phyloP scores from a whole-genome alignment of 805 yeast species.

The Yarrowia sp. region DNA sequence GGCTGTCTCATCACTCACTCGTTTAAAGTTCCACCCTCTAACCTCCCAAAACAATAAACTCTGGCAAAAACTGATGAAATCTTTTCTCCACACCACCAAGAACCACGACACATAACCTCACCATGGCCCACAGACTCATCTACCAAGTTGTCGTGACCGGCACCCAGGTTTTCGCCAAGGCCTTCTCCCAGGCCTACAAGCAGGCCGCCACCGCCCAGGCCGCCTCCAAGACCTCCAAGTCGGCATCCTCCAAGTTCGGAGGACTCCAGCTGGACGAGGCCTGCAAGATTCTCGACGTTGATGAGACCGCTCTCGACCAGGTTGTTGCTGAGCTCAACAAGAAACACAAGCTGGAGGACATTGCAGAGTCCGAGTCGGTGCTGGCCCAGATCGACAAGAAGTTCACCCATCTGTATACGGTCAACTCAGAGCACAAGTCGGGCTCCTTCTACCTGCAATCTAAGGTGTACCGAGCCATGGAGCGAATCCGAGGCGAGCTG shows the following conservation, averaged over 20 bases:
- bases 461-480: conserved; percentile 92
- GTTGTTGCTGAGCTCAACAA: conserved; percentile 10
- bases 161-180: conserved; percentile 91
- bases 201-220: conserved; percentile 93
- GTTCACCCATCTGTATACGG: conserved; percentile 78
- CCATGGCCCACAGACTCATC: conserved; percentile 81
- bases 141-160: conserved; percentile 91
- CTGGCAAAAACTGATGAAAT: background rate
- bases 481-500: conserved; percentile 76
- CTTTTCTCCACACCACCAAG: conserved; percentile 12
- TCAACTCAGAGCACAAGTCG: conserved; percentile 91
- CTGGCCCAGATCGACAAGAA: conserved; percentile 58
- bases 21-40: background rate
- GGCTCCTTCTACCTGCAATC: conserved; percentile 92
- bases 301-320: conserved; percentile 44
- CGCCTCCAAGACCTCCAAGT: conserved; percentile 52
- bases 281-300: conserved; percentile 81
- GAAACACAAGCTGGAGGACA: conserved; percentile 19
- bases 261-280: conserved; percentile 90
- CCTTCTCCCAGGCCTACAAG: conserved; percentile 93
- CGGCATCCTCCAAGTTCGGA: conserved; percentile 47
- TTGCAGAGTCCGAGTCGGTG: conserved; percentile 31
- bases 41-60: conserved; percentile 2
- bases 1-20: background rate
- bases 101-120: background rate